These are phyloP conservation scores for Debaryomyces udenii DNA, from an alignment of 1,139 yeast species.

Conservation along the genomic window DNA sequence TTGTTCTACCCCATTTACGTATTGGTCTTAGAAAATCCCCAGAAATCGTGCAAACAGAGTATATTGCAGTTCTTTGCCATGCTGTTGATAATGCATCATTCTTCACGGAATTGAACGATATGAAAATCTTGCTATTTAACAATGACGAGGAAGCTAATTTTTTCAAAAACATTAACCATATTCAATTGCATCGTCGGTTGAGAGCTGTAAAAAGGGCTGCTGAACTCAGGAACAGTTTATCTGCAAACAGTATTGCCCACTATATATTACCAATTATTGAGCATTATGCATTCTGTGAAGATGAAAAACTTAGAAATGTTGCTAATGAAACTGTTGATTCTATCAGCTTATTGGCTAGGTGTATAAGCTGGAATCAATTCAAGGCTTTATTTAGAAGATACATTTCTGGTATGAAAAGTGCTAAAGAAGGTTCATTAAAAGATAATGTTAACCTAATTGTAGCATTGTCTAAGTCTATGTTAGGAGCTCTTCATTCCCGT, in stretches of 20 bases:
- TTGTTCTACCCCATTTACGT: conserved; percentile 67
- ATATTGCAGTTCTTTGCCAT: conserved; percentile 65
- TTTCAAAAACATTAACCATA: conserved; percentile 77
- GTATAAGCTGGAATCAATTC: conserved; percentile 79
- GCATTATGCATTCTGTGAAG: conserved; percentile 64
- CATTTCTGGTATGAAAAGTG: conserved; percentile 53
- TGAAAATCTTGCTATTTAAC: conserved; percentile 63
- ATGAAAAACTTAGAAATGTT: conserved; percentile 68
- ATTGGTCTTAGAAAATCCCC: conserved; percentile 64
- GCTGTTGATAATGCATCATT: conserved; percentile 55
- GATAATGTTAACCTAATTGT: conserved; percentile 66
- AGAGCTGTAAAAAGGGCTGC: conserved; percentile 70
- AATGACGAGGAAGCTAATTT: conserved; percentile 87
- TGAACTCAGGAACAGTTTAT: conserved; percentile 43
- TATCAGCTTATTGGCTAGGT: conserved; percentile 60
- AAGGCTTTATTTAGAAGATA: conserved; percentile 76
- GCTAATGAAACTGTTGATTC: conserved; percentile 73
- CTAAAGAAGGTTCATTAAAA: conserved; percentile 56
- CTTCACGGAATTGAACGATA: conserved; percentile 61
- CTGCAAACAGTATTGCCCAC: conserved; percentile 69
- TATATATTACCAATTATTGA: conserved; percentile 85
- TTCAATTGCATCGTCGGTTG: conserved; percentile 85
- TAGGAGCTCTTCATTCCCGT: conserved; percentile 24
- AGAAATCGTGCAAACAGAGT: conserved; percentile 73
- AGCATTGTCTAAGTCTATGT: conserved; percentile 60